Base-by-base conservation (phyloP, 2,329 filamentous ascomycete species). In the Aquanectria penicillioides region DNA sequence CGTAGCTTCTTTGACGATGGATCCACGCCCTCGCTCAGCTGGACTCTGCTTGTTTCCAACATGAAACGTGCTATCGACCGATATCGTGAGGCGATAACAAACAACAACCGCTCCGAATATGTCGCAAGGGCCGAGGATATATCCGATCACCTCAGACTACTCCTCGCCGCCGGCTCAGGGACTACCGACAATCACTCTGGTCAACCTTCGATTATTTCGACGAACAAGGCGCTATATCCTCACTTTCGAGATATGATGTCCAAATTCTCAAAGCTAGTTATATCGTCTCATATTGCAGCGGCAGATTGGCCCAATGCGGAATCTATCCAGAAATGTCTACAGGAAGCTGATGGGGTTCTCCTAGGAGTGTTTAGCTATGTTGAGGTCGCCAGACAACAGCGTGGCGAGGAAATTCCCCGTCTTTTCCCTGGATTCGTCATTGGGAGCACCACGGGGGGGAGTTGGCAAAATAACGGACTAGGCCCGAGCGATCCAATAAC, bases 221-320 rank as follows among this genome's bases (percentile, higher is more conserved):
- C 93, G 5, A 99, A 99, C 81, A 98, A 98, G 75, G 92, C 93
- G 0, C 81, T 99, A 13, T 98, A 98, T 72, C 95, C 95, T 20
- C 94, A 98, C 76, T 99, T 99, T 78, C 86, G 95, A 51, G 95
- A 98, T 73, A 98, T 98, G 89, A 99, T 99, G 95, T 98, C 95
- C 38, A 94, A 97, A 69, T 99, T 99, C 75, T 98, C 95, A n/a
- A 99, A 99, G 75, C 83, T 99, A 9, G 95, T 99, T 38, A 89
- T 99, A 44, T 99, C 95, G 3, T 98, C 95, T 12, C 95, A 99
- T 73, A 97, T 99, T 73, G 95, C 95, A 33, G 93, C 94, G 6
- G 92, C 94, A 28, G 95, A 99, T 78, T 98, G 93, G 87, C 94
- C 94, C 8, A 93, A 94, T 52, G 89, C 92, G 13, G 95, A 99